phyloP scores from a whole-genome alignment of 495 filamentous ascomycete species.

The Glutinoglossum americanum region DNA sequence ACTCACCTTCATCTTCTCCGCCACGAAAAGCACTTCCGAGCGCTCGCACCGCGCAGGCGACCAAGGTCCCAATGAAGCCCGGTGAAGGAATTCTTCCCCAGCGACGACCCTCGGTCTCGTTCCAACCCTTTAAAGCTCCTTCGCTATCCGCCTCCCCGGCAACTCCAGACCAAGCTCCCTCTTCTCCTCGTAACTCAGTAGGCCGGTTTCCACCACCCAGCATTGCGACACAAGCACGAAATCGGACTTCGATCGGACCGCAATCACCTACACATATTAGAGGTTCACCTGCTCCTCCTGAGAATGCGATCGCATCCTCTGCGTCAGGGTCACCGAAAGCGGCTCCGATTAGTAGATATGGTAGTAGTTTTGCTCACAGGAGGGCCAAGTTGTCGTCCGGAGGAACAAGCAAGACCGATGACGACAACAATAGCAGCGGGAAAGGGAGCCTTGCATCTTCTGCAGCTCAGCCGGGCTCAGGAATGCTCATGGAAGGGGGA shows the following conservation, averaged over 20 bases:
- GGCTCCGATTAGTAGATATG: conserved; percentile 43
- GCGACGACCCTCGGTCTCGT: conserved; percentile 72
- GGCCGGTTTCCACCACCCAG: conserved; percentile 27
- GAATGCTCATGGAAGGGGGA: conserved; percentile 46
- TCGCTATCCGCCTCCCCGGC: conserved; percentile 81
- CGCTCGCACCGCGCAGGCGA: conserved; percentile 32
- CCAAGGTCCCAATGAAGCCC: conserved; percentile 36
- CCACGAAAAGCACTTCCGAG: conserved; percentile 36
- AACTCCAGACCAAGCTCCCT: conserved; percentile 26
- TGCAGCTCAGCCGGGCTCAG: conserved; percentile 64
- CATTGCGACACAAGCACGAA: conserved; percentile 38
- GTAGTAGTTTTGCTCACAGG: conserved; percentile 77
- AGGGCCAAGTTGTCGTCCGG: conserved; percentile 54
- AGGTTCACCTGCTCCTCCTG: conserved; percentile 26
- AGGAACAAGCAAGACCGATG: conserved; percentile 47
- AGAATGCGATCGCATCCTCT: conserved; percentile 36
- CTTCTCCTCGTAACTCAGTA: conserved; percentile 42
- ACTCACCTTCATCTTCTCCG: conserved; percentile 35
- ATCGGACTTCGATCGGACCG: conserved; percentile 40
- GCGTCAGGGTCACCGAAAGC: conserved; percentile 55
- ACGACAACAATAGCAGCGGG: conserved; percentile 71
- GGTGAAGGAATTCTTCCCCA: conserved; percentile 28
- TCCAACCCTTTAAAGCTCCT: conserved; percentile 87
- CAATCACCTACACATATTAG: conserved; percentile 45
- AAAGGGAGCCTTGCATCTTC: conserved; percentile 71